Conservation (phyloP, 306 rosid species). For the Cyclanthera cordifolia region DNA sequence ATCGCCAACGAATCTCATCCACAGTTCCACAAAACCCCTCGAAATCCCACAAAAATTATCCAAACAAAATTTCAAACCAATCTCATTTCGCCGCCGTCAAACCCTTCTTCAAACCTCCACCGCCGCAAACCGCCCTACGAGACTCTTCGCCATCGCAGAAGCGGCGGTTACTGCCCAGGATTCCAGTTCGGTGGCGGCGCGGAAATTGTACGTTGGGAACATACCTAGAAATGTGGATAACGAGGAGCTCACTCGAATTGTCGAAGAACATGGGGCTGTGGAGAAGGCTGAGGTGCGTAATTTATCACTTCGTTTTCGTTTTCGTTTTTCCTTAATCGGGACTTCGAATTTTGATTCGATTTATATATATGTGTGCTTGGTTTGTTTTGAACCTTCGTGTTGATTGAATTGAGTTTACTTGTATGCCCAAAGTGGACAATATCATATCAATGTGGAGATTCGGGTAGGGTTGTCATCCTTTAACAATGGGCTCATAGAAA, state of each 20-base stretch:
- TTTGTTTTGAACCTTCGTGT: too few species aligned
- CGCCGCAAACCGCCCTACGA: constrained; percentile 11
- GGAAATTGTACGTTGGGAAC: constrained; percentile 75
- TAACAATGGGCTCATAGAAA: not conserved
- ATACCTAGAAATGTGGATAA: constrained; percentile 61
- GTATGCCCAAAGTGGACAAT: too few species aligned
- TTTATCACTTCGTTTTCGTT: too few species aligned
- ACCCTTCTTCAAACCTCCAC: constrained; percentile 9
- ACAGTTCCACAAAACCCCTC: constrained; percentile 23
- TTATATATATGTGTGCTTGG: too few species aligned
- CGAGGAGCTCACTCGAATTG: constrained; percentile 50
- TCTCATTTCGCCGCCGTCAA: constrained; percentile 19
- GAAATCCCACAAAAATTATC: not conserved
- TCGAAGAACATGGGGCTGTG: constrained; percentile 70
- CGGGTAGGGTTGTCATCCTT: too few species aligned
- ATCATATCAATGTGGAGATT: too few species aligned
- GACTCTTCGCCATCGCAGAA: constrained; percentile 18
- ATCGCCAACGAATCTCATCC: constrained; percentile 35
- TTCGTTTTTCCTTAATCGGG: too few species aligned
- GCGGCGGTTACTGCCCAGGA: constrained; percentile 22
- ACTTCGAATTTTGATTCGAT: too few species aligned
- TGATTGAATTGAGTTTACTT: too few species aligned
- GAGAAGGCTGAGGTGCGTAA: constrained; percentile 69
- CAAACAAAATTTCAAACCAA: constrained; percentile 10
- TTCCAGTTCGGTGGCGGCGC: constrained; percentile 36